Percentiles rank a stretch among this genome's conserved stretches.
Evolutionary conservation across 2,329 filamentous ascomycete genomes (phyloP).

Genomic region (Epichloe gansuensis): DNA sequence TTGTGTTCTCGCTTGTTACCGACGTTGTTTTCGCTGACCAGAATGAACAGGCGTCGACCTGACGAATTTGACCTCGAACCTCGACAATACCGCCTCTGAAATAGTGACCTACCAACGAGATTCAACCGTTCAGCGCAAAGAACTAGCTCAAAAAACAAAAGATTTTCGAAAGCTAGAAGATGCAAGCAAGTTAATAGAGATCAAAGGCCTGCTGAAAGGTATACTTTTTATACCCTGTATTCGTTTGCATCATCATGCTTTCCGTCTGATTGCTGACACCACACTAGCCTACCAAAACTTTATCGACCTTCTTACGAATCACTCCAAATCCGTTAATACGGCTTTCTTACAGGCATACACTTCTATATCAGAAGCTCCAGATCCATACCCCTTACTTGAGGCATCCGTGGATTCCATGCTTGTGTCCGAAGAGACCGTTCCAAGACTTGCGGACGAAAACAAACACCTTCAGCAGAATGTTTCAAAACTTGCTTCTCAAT

Average conservation of each 20-base stretch:
- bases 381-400: slow-evolving; percentile 91
- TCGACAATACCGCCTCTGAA: slow-evolving; percentile 90
- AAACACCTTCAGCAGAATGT: slow-evolving; percentile 72
- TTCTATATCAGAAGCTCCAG: slow-evolving; percentile 84
- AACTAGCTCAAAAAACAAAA: slow-evolving; percentile 97
- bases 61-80: slow-evolving; percentile 64
- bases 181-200: slow-evolving; percentile 68
- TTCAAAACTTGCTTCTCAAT: slow-evolving; percentile 58
- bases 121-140: slow-evolving; percentile 90
- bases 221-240: not conserved
- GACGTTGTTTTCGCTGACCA: not conserved
- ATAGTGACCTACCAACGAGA: slow-evolving; percentile 89
- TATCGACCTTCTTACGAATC: slow-evolving; percentile 90
- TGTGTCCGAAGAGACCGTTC: slow-evolving; percentile 80
- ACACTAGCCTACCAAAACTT: slow-evolving; percentile 81
- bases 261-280: slow-evolving; percentile 9
- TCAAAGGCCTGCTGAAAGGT: slow-evolving; percentile 86
- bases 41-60: slow-evolving; percentile 63
- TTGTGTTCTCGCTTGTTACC: not conserved
- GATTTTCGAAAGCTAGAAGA: slow-evolving; percentile 94
- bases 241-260: not conserved
- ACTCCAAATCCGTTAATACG: slow-evolving; percentile 87
- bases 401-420: slow-evolving; percentile 92
- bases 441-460: slow-evolving; percentile 81
- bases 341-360: slow-evolving; percentile 90